A percentile compares a stretch with the other conserved stretches of the same genome.
These are phyloP conservation scores for Thalassia testudinum DNA, from an alignment of 116 monocot species.

Conservation along the genomic window DNA sequence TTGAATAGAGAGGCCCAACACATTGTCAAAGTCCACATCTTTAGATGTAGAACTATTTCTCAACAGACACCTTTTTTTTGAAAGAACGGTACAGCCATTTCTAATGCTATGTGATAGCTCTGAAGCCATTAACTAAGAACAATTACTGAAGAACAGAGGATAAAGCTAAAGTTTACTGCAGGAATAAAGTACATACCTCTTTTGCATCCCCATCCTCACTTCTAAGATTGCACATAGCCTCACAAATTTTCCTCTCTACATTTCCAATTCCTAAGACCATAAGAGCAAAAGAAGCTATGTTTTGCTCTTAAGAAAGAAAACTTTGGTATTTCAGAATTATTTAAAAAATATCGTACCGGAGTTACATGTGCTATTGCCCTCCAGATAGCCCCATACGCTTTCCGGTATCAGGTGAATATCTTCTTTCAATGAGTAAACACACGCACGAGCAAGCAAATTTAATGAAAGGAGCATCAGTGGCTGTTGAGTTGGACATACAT, in stretches of 20 bases:
- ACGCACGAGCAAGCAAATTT: constrained; percentile 57
- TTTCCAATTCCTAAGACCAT: constrained; percentile 25
- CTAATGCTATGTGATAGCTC: too few relatives aligned
- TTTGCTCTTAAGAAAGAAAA: too few relatives aligned
- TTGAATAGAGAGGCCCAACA: too few relatives aligned
- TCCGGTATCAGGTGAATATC: constrained; percentile 76
- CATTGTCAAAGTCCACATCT: too few relatives aligned
- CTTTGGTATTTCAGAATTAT: too few relatives aligned
- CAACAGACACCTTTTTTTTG: too few relatives aligned
- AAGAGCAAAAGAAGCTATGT: neutral
- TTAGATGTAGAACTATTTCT: too few relatives aligned
- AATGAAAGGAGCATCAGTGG: constrained; percentile 47
- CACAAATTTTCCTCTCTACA: constrained; percentile 54
- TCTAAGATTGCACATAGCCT: constrained; percentile 48
- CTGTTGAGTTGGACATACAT: constrained; percentile 28
- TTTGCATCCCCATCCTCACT: constrained; percentile 40
- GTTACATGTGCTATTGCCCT: constrained; percentile 39
- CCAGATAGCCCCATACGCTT: constrained; percentile 63
- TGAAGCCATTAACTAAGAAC: too few relatives aligned
- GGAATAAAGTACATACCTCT: constrained; percentile 20
- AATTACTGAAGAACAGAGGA: too few relatives aligned
- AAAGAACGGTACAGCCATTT: too few relatives aligned
- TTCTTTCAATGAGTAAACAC: constrained; percentile 63
- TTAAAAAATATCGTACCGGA: constrained; percentile 23
- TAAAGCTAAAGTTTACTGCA: too few relatives aligned